phyloP scores from a whole-genome alignment of 2,329 filamentous ascomycete genomes.

The Thelonectria olida region DNA sequence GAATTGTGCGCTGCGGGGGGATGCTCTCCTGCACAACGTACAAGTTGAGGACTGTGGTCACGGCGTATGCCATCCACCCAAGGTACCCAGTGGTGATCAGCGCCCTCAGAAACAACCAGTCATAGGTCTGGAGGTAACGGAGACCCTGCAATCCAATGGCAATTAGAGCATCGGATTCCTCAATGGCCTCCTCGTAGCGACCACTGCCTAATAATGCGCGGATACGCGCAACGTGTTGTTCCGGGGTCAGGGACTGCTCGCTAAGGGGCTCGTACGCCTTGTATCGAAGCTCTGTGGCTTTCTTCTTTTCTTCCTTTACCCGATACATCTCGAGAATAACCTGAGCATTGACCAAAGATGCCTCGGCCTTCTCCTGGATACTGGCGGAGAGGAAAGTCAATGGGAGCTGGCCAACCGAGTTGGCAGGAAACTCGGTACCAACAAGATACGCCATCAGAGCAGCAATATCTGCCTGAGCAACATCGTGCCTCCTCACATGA shows the following conservation, averaged over 20 bases:
- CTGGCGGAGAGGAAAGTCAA: conserved; percentile 80
- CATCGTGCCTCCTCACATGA: conserved; percentile 85
- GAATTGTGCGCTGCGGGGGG: conserved; percentile 68
- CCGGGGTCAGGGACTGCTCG: conserved; percentile 67
- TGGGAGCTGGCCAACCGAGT: conserved; percentile 93
- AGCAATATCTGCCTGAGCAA: conserved; percentile 92
- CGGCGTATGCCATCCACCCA: conserved; percentile 93
- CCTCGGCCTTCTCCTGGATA: conserved; percentile 81
- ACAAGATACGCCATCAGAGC: conserved; percentile 94
- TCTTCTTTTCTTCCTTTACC: conserved; percentile 90
- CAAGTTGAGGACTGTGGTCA: conserved; percentile 87
- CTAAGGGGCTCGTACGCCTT: conserved; percentile 78
- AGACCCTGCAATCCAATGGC: conserved; percentile 81
- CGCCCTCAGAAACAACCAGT: conserved; percentile 94
- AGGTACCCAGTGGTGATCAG: conserved; percentile 91
- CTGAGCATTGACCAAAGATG: conserved; percentile 83
- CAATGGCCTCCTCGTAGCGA: conserved; percentile 79
- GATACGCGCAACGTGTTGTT: conserved; percentile 75
- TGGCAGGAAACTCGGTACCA: conserved; percentile 90
- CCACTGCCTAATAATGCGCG: conserved; percentile 71
- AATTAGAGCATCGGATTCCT: conserved; percentile 79
- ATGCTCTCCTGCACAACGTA: conserved; percentile 82
- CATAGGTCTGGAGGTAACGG: conserved; percentile 95
- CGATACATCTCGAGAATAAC: conserved; percentile 95
- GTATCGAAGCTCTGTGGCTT: conserved; percentile 78